phyloP scores from a whole-genome alignment of 345 rosid species.

The Luvunga scandens region DNA sequence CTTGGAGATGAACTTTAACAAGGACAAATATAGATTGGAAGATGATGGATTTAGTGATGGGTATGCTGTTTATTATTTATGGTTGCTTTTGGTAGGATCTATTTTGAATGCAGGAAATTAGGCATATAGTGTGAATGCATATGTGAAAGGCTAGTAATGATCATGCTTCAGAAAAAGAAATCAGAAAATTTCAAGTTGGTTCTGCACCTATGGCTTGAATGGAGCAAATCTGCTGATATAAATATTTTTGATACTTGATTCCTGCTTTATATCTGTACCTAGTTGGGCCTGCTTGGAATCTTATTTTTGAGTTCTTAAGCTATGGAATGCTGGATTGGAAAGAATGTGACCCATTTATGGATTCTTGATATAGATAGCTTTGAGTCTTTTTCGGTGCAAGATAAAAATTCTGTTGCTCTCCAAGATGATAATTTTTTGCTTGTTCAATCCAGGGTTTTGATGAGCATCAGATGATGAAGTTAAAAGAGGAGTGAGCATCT shows the following conservation, averaged over 20 bases:
- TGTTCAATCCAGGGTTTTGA: slow-evolving; percentile 31
- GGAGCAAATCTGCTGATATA: background rate
- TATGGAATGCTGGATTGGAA: background rate
- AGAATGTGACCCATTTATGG: background rate
- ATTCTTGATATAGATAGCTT: background rate
- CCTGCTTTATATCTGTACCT: background rate
- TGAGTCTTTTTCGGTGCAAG: background rate
- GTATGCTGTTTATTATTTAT: slow-evolving; percentile 35
- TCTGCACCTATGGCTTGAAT: background rate
- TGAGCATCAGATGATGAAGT: slow-evolving; percentile 77
- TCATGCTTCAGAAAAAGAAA: background rate
- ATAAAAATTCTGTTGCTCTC: background rate
- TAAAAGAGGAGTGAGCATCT: slow-evolving; percentile 73
- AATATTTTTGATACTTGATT: background rate
- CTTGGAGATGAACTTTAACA: slow-evolving; percentile 80
- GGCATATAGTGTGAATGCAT: background rate
- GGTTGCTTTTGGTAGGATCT: slow-evolving; percentile 4
- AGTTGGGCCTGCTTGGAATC: background rate
- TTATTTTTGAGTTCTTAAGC: no score
- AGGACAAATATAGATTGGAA: slow-evolving; percentile 51
- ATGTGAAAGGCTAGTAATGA: background rate
- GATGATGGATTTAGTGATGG: slow-evolving; percentile 76
- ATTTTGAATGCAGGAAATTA: background rate
- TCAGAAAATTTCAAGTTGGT: background rate
- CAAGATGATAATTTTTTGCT: background rate